Evolutionary conservation across 306 rosid species (phyloP).

Genomic region (Prunus mongolica): DNA sequence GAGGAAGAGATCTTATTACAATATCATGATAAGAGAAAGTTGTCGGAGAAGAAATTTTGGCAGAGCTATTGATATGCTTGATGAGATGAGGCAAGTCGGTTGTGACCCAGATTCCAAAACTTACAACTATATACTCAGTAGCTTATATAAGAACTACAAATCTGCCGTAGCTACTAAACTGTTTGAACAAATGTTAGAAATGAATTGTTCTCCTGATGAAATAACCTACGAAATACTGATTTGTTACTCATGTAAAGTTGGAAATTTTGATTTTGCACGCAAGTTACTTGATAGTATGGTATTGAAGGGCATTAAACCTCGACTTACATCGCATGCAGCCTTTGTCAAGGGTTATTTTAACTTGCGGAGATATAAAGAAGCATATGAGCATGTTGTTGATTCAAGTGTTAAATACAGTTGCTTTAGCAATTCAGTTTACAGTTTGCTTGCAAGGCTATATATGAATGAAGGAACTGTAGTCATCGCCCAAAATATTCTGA

Average conservation of each 20-base stretch:
- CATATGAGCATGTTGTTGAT: slow-evolving; percentile 46
- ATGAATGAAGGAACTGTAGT: slow-evolving; percentile 45
- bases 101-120: slow-evolving; percentile 28
- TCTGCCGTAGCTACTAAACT: slow-evolving; percentile 36
- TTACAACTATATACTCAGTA: slow-evolving; percentile 50
- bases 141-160: slow-evolving; percentile 45
- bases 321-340: slow-evolving; percentile 49
- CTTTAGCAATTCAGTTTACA: slow-evolving; percentile 47
- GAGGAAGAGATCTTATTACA: slow-evolving; percentile 38
- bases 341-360: slow-evolving; percentile 59
- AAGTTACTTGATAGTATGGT: slow-evolving; percentile 52
- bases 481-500: slow-evolving; percentile 43
- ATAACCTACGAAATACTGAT: slow-evolving; percentile 52
- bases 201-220: slow-evolving; percentile 37
- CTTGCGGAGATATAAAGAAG: slow-evolving; percentile 47
- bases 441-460: slow-evolving; percentile 67
- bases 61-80: slow-evolving; percentile 41
- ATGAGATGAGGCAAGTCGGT: slow-evolving; percentile 52
- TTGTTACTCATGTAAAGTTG: slow-evolving; percentile 32
- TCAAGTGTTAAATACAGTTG: slow-evolving; percentile 27
- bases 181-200: slow-evolving; percentile 42
- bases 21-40: slow-evolving; percentile 42
- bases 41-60: slow-evolving; percentile 48
- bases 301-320: slow-evolving; percentile 53
- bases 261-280: slow-evolving; percentile 37